Evolutionary conservation across 768 basidiomycete genomes (phyloP).

Genomic region (Lepiota brunneoincarnata): DNA sequence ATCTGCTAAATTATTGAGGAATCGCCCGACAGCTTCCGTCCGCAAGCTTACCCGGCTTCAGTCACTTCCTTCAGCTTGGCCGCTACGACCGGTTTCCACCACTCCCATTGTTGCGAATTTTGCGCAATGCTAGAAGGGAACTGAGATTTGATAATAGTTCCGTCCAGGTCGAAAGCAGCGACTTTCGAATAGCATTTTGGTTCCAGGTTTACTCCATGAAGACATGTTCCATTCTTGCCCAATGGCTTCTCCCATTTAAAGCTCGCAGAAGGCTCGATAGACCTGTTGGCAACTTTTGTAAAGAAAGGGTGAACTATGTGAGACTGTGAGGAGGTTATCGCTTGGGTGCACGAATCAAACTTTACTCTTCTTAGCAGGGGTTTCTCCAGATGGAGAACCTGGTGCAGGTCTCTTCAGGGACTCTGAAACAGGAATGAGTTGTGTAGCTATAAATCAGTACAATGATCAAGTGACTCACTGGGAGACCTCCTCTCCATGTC

Average conservation of each 20-base stretch:
- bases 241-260: constrained; percentile 42
- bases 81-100: constrained; percentile 73
- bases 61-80: constrained; percentile 57
- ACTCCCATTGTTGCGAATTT: constrained; percentile 52
- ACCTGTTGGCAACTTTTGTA: constrained; percentile 6
- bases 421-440: background rate
- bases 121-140: constrained; percentile 28
- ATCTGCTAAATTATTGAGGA: constrained; percentile 35
- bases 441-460: no score
- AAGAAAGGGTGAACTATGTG: constrained; percentile 35
- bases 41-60: constrained; percentile 51
- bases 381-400: constrained; percentile 1
- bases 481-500: no score
- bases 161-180: constrained; percentile 85
- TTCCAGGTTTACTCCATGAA: constrained; percentile 37
- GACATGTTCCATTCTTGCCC: constrained; percentile 36
- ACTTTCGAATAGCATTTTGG: constrained; percentile 54
- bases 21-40: background rate
- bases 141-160: constrained; percentile 71
- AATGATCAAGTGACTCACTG: no score
- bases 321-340: background rate
- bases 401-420: constrained; percentile 2
- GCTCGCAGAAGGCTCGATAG: constrained; percentile 13
- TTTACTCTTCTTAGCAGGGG: constrained; percentile 10
- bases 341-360: background rate